These are phyloP conservation scores for Agrostemma githago DNA, from an alignment of 148 eudicot genomes.

Conservation along the genomic window DNA sequence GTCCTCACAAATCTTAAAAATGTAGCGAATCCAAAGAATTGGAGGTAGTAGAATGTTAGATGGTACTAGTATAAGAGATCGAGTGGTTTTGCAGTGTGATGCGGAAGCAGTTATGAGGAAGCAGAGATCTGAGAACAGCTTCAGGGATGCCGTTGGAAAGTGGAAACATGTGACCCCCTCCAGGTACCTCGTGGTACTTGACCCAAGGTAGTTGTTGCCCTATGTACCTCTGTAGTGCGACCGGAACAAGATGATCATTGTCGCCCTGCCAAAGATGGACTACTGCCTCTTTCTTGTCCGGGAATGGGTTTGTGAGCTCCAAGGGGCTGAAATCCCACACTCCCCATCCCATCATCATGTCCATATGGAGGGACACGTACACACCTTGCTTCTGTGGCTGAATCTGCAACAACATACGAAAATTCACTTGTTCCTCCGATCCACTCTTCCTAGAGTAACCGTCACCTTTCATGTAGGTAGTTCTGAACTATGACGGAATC, in stretches of 20 bases:
- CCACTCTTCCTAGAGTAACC: no score
- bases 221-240: conserved; percentile 36
- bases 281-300: conserved; percentile 29
- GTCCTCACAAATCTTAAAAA: no score
- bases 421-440: no score
- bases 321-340: conserved; percentile 48
- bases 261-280: conserved; percentile 53
- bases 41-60: no score
- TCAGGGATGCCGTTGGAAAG: conserved; percentile 22
- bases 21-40: no score
- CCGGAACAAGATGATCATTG: conserved; percentile 38
- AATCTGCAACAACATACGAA: conserved; percentile 15
- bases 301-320: conserved; percentile 37
- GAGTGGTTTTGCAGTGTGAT: background rate
- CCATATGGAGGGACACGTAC: conserved; percentile 40
- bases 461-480: background rate
- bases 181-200: conserved; percentile 37
- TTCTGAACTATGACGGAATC: background rate
- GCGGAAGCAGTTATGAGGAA: background rate
- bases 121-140: conserved; percentile 29
- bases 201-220: conserved; percentile 43
- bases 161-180: conserved; percentile 37
- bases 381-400: conserved; percentile 42
- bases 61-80: background rate
- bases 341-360: conserved; percentile 49